Percentiles rank a stretch among this genome's conserved stretches.
These are phyloP conservation scores for Kwoniella sp. DNA, from an alignment of 768 basidiomycete species.

Conservation along the genomic window DNA sequence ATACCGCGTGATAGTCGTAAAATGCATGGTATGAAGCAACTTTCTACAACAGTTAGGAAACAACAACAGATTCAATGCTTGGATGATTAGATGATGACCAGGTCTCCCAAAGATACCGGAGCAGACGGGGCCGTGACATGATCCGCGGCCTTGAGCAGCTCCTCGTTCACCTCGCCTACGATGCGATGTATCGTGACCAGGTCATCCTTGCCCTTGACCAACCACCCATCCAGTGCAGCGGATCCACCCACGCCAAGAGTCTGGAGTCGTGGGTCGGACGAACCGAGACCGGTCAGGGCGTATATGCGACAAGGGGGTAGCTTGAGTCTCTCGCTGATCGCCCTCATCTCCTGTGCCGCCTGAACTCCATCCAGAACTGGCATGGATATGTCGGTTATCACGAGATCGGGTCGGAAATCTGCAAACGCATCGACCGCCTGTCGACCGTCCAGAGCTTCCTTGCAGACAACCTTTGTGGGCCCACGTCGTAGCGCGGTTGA, in stretches of 20 bases:
- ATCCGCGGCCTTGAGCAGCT: background rate
- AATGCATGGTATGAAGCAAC: no score
- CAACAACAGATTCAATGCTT: no score
- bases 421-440: constrained; percentile 26
- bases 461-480: constrained; percentile 4
- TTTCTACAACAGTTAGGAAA: no score
- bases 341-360: constrained; percentile 28
- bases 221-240: constrained; percentile 39
- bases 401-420: constrained; percentile 26
- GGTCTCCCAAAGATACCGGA: no score
- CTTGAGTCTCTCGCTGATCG: constrained; percentile 6
- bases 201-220: constrained; percentile 36
- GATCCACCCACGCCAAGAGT: constrained; percentile 25
- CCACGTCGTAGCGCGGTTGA: constrained; percentile 14
- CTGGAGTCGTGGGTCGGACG: constrained; percentile 33
- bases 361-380: constrained; percentile 40
- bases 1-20: background rate
- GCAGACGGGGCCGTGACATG: no score
- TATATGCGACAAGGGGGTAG: constrained; percentile 17
- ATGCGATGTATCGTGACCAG: constrained; percentile 19
- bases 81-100: no score
- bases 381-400: constrained; percentile 42
- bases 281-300: constrained; percentile 39
- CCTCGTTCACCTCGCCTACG: constrained; percentile 6
- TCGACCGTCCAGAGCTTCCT: constrained; percentile 26